phyloP scores from a whole-genome alignment of 2,329 filamentous ascomycete species.

The Aspergillaceae sp. region DNA sequence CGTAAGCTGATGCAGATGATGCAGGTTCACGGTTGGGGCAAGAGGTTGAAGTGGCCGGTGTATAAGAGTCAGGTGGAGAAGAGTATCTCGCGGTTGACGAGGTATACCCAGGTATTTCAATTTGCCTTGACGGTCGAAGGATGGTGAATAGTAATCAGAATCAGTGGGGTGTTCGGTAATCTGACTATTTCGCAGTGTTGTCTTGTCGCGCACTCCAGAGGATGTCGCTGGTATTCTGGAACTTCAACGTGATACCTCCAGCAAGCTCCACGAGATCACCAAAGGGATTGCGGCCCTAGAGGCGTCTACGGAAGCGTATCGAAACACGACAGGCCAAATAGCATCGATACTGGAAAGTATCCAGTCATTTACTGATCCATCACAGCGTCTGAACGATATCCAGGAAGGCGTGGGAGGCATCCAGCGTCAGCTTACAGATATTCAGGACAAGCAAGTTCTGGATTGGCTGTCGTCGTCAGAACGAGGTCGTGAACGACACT shows the following conservation, averaged over 20 bases:
- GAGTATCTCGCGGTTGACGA: not conserved
- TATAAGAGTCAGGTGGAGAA: not conserved
- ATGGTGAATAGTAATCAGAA: not conserved
- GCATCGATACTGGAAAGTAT: not conserved
- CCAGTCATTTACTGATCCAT: not conserved
- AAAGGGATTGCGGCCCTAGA: not conserved
- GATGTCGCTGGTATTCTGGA: constrained; percentile 1
- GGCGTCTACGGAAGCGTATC: not conserved
- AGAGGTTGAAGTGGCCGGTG: not conserved
- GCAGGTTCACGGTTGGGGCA: not conserved
- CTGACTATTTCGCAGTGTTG: not conserved
- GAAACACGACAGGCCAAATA: not conserved
- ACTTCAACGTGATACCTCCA: constrained; percentile 1
- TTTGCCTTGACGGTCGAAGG: constrained; percentile 2
- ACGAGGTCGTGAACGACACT: not conserved
- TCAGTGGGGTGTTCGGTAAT: not conserved
- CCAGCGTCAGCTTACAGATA: not conserved
- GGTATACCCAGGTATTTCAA: constrained; percentile 1
- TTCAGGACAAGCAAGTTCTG: not conserved
- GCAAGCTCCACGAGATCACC: constrained; percentile 1
- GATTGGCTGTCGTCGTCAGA: not conserved
- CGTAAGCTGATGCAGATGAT: not conserved
- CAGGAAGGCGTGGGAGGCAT: not conserved
- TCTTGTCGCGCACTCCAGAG: constrained; percentile 1
- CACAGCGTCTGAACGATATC: constrained; percentile 1